Conservation (phyloP, 306 rosid genomes). For the Calophaca sinica region DNA sequence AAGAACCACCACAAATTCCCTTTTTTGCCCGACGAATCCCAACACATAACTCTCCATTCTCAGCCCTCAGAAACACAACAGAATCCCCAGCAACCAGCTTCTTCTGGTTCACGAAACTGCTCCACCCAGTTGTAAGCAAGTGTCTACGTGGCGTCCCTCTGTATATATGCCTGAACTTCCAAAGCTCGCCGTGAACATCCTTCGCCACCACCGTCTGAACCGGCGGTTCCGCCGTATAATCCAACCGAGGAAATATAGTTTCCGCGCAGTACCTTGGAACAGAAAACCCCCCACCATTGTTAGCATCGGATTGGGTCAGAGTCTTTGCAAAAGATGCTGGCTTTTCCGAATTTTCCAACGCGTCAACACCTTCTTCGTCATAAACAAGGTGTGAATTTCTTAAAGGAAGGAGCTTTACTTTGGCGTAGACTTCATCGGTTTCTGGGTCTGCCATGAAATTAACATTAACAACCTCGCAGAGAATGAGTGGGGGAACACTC, state of each 20-base stretch:
- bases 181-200: slow-evolving; percentile 87
- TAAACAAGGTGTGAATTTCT: slow-evolving; percentile 50
- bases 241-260: slow-evolving; percentile 87
- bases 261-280: slow-evolving; percentile 97
- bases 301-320: slow-evolving; percentile 92
- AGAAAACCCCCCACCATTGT: slow-evolving; percentile 97
- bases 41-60: slow-evolving; percentile 77
- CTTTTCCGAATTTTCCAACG: slow-evolving; percentile 64
- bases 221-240: slow-evolving; percentile 94
- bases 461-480: slow-evolving; percentile 64
- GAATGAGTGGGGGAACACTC: slow-evolving; percentile 71
- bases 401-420: slow-evolving; percentile 61
- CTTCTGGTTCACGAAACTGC: slow-evolving; percentile 93
- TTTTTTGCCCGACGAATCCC: slow-evolving; percentile 91
- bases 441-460: slow-evolving; percentile 86
- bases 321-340: slow-evolving; percentile 93
- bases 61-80: slow-evolving; percentile 84
- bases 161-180: slow-evolving; percentile 96
- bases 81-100: slow-evolving; percentile 96
- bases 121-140: slow-evolving; percentile 95
- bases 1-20: slow-evolving; percentile 60
- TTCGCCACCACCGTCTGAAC: slow-evolving; percentile 91
- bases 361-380: slow-evolving; percentile 51
- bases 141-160: slow-evolving; percentile 95
- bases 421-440: slow-evolving; percentile 81